These are phyloP conservation scores for Acacia melanoxylon DNA, from an alignment of 306 rosid genomes.

Conservation along the genomic window DNA sequence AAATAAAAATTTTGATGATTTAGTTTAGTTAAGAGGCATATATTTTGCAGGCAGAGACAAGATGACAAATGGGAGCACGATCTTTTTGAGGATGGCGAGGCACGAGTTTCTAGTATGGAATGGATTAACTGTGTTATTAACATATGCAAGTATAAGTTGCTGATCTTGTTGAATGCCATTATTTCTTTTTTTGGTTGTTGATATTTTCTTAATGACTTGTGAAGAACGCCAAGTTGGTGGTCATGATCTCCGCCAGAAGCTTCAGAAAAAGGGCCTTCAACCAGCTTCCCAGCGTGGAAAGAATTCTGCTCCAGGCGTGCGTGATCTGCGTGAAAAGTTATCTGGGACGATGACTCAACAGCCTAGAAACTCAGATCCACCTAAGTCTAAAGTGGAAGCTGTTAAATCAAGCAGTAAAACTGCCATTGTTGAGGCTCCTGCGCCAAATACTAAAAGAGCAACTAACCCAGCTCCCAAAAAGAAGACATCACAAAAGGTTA, in stretches of 20 bases:
- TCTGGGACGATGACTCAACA: slow-evolving; percentile 73
- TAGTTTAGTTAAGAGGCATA: not conserved
- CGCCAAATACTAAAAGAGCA: slow-evolving; percentile 45
- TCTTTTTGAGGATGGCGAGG: slow-evolving; percentile 64
- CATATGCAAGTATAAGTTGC: slow-evolving; percentile 42
- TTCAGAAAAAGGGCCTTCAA: slow-evolving; percentile 76
- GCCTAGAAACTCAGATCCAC: slow-evolving; percentile 65
- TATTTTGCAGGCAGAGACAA: slow-evolving; percentile 75
- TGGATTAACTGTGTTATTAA: slow-evolving; percentile 47
- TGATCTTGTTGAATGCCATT: slow-evolving; percentile 43
- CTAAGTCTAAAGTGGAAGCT: slow-evolving; percentile 56
- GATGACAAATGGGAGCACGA: slow-evolving; percentile 99
- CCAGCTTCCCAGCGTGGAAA: slow-evolving; percentile 70
- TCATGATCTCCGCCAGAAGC: slow-evolving; percentile 96
- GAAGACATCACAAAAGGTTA: slow-evolving; percentile 66
- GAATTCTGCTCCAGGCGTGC: slow-evolving; percentile 54
- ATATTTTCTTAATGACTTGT: slow-evolving; percentile 57
- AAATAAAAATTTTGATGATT: slow-evolving; percentile 8
- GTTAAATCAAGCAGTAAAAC: slow-evolving; percentile 55
- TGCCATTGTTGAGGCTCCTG: slow-evolving; percentile 46
- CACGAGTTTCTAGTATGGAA: slow-evolving; percentile 75
- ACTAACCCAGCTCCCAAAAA: slow-evolving; percentile 58
- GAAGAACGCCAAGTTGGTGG: slow-evolving; percentile 68
- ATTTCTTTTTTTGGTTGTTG: slow-evolving; percentile 47
- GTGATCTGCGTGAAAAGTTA: slow-evolving; percentile 89